Percentiles rank a stretch among this genome's conserved stretches.
phyloP scores from a whole-genome alignment of 257 asterid genomes.

The Salvia miltiorrhiza region DNA sequence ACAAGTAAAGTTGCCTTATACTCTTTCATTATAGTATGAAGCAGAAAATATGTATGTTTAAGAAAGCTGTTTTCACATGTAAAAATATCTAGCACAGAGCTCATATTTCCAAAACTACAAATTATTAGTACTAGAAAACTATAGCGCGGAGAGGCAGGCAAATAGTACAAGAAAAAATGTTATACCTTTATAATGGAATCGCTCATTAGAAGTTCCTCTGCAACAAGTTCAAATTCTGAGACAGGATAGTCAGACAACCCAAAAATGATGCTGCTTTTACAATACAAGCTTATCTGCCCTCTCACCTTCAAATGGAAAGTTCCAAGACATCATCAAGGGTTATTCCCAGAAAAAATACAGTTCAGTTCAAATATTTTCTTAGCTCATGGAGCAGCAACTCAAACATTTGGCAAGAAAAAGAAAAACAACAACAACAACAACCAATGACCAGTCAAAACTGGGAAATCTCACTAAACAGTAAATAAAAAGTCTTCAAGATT shows the following conservation, averaged over 20 bases:
- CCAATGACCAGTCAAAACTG: neutral
- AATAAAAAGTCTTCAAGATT: neutral
- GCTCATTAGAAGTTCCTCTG: conserved; percentile 97
- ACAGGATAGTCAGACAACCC: conserved; percentile 84
- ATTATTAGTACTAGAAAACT: neutral
- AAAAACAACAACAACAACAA: neutral
- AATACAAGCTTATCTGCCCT: conserved; percentile 89
- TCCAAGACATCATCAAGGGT: conserved; percentile 2
- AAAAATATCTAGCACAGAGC: conserved; percentile 6
- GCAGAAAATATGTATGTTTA: neutral
- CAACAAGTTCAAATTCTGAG: conserved; percentile 96
- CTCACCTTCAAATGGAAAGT: conserved; percentile 66
- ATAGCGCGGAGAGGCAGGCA: neutral
- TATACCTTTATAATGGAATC: conserved; percentile 81
- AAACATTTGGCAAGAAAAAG: neutral
- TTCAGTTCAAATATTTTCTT: conserved; percentile 2
- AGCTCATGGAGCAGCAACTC: conserved; percentile 9
- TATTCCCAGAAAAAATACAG: neutral
- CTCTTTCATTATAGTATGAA: neutral
- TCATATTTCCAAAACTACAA: conserved; percentile 7
- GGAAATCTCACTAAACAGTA: conserved; percentile 5
- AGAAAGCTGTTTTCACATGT: neutral
- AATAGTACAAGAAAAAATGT: neutral
- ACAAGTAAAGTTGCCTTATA: neutral
- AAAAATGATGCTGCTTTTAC: conserved; percentile 80